Evolutionary conservation across 305 asterid genomes (phyloP).

Genomic region (Fraxinus angustifolia): DNA sequence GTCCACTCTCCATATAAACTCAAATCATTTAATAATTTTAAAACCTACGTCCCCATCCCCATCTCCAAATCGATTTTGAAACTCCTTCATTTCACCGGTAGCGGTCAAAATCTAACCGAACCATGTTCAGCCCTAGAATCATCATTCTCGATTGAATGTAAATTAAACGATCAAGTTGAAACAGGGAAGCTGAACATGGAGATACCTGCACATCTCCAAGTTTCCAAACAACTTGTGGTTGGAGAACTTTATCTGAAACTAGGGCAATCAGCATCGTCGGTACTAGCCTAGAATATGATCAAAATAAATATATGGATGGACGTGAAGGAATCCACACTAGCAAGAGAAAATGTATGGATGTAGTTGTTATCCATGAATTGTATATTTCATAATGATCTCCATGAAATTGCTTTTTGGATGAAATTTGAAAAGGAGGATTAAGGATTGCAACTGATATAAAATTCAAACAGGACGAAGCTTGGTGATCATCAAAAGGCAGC

Average conservation of each 20-base stretch:
- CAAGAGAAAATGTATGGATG: not conserved
- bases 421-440: not conserved
- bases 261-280: constrained; percentile 83
- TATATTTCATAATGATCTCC: not conserved
- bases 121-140: not conserved
- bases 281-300: constrained; percentile 47
- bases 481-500: no score
- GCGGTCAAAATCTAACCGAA: no score
- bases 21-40: no score
- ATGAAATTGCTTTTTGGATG: not conserved
- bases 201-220: constrained; percentile 74
- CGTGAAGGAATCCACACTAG: constrained; percentile 31
- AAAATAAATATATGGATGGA: constrained; percentile 32
- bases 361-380: not conserved
- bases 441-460: not conserved
- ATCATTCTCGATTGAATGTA: not conserved
- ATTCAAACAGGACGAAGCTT: not conserved
- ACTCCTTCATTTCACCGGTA: no score
- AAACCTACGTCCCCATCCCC: no score
- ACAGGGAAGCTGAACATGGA: constrained; percentile 5
- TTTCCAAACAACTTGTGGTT: constrained; percentile 77
- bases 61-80: no score
- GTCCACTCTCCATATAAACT: no score
- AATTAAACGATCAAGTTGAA: constrained; percentile 13
- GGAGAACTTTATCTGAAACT: constrained; percentile 81